Conservation (phyloP, 345 rosid species). For the Limnanthes douglasii region DNA sequence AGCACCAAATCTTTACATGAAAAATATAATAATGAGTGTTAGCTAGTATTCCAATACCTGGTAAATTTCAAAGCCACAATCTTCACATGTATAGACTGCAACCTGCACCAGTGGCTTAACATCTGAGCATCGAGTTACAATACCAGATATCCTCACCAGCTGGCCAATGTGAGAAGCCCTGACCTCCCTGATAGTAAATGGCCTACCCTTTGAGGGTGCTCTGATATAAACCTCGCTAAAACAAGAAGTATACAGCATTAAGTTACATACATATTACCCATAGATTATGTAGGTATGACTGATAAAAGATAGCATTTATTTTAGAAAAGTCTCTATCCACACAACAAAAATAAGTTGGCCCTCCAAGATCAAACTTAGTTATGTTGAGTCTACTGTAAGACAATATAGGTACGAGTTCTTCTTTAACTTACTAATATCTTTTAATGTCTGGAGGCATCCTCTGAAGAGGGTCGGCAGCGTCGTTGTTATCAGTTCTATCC, state of each 20-base stretch:
- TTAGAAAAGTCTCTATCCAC: too few relatives aligned
- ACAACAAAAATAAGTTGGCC: too few relatives aligned
- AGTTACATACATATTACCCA: too few relatives aligned
- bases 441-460: constrained; percentile 85
- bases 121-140: constrained; percentile 95
- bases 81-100: constrained; percentile 96
- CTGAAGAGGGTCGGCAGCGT: constrained; percentile 57
- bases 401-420: too few relatives aligned
- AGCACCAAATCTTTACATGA: too few relatives aligned
- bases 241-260: constrained; percentile 4
- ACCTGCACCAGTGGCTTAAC: constrained; percentile 98
- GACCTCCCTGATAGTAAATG: constrained; percentile 85
- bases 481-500: constrained; percentile 34
- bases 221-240: constrained; percentile 80
- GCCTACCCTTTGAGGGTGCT: constrained; percentile 69
- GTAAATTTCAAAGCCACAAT: constrained; percentile 89
- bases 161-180: constrained; percentile 89
- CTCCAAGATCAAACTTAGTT: too few relatives aligned
- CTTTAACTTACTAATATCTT: constrained; percentile 68
- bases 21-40: too few relatives aligned
- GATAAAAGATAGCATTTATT: too few relatives aligned
- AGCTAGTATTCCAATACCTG: constrained; percentile 51
- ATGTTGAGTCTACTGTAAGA: too few relatives aligned
- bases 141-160: constrained; percentile 82
- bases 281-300: too few relatives aligned